Percentiles rank a stretch among this genome's conserved stretches.
Evolutionary conservation across 805 yeast species (phyloP).

Genomic region (Candida fluviatilis): DNA sequence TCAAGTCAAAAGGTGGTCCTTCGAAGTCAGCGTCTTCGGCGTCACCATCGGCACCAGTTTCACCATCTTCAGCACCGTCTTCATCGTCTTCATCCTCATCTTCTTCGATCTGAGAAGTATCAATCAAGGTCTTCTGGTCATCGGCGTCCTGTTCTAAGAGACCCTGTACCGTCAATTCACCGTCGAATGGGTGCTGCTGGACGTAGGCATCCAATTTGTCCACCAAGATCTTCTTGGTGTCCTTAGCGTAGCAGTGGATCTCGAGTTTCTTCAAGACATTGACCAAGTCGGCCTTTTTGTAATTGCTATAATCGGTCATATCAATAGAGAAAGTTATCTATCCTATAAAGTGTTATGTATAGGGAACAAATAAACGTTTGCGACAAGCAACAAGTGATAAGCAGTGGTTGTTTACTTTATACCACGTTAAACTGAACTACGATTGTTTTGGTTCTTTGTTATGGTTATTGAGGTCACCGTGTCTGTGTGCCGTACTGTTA

Average conservation of each 20-base stretch:
- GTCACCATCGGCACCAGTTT: conserved; percentile 24
- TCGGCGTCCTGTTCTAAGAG: conserved; percentile 18
- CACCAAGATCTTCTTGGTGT: conserved; percentile 38
- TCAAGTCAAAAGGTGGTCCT: conserved; percentile 37
- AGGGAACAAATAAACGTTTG: no score
- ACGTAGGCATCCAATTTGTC: conserved; percentile 33
- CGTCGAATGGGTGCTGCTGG: conserved; percentile 22
- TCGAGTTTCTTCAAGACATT: conserved; percentile 32
- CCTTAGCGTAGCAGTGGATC: conserved; percentile 30
- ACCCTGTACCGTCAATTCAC: conserved; percentile 14
- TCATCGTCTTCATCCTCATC: conserved; percentile 23
- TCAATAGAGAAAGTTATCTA: no score
- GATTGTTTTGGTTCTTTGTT: no score
- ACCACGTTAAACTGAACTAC: no score
- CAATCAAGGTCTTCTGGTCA: conserved; percentile 16
- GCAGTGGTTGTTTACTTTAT: no score
- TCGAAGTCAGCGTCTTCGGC: conserved; percentile 33
- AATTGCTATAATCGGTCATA: conserved; percentile 33
- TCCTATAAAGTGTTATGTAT: no score
- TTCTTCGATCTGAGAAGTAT: conserved; percentile 19
- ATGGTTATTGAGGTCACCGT: background rate
- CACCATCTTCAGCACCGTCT: conserved; percentile 23
- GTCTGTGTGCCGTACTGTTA: background rate
- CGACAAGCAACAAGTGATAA: no score
- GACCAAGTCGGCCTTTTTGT: conserved; percentile 39